Evolutionary conservation across 1,139 yeast genomes (phyloP).

Genomic region (Blastobotrys apis): DNA sequence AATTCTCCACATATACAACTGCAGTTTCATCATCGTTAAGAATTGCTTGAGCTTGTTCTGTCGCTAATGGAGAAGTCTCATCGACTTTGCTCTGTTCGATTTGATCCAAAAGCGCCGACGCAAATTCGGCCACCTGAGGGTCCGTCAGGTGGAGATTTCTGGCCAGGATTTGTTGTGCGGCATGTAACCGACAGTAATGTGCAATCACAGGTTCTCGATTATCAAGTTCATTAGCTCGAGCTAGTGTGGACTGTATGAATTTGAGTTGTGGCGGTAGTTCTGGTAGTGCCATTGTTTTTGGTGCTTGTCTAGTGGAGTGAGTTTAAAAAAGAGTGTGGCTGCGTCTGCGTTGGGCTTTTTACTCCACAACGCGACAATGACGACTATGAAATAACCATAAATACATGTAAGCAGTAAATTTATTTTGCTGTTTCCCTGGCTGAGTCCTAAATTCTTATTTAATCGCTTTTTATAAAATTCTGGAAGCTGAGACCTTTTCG

Average conservation of each 20-base stretch:
- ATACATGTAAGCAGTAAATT: too few species aligned
- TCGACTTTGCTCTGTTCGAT: constrained; percentile 50
- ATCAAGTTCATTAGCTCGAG: constrained; percentile 49
- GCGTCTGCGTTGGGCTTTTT: too few species aligned
- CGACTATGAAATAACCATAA: too few species aligned
- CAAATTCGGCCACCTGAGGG: constrained; percentile 52
- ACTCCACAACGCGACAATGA: too few species aligned
- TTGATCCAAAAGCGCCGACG: constrained; percentile 56
- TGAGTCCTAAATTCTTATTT: too few species aligned
- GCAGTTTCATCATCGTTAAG: constrained; percentile 56
- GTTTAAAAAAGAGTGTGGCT: too few species aligned
- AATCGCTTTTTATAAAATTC: too few species aligned
- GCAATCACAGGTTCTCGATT: constrained; percentile 50
- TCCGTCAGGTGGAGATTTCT: constrained; percentile 53
- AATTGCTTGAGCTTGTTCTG: constrained; percentile 42
- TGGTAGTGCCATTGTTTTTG: constrained; percentile 3
- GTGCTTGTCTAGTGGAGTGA: too few species aligned
- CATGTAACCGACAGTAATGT: constrained; percentile 54
- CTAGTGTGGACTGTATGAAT: constrained; percentile 38
- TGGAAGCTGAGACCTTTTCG: too few species aligned
- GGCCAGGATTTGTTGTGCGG: constrained; percentile 61
- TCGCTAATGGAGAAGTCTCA: constrained; percentile 17
- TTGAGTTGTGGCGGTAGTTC: constrained; percentile 10
- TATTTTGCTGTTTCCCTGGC: too few species aligned
- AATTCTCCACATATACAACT: constrained; percentile 54